Percentiles rank a stretch among this genome's conserved stretches.
phyloP scores from a whole-genome alignment of 768 basidiomycete genomes.

The Cyathus striatus region DNA sequence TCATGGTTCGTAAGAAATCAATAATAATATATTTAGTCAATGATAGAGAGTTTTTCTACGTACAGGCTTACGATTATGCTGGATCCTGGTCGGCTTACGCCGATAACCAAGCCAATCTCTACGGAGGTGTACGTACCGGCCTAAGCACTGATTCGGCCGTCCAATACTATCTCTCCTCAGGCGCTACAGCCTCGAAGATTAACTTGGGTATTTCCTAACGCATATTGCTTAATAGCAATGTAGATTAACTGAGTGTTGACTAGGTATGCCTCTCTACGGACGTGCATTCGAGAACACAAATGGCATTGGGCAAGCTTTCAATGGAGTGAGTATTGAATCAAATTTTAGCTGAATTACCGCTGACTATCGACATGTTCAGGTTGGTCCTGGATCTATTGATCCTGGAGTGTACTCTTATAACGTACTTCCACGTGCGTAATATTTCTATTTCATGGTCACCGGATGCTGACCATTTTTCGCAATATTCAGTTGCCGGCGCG shows the following conservation, averaged over 20 bases:
- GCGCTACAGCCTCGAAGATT: constrained; percentile 63
- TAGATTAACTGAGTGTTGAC: background rate
- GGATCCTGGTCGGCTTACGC: constrained; percentile 70
- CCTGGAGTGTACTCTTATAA: constrained; percentile 78
- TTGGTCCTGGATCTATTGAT: constrained; percentile 68
- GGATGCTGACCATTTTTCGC: background rate
- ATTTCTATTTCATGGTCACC: background rate
- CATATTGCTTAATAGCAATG: background rate
- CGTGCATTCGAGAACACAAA: constrained; percentile 69
- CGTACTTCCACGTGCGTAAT: constrained; percentile 48
- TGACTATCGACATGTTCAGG: constrained; percentile 23
- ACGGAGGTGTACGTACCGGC: constrained; percentile 54
- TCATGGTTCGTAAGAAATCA: constrained; percentile 69
- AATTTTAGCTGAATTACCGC: background rate
- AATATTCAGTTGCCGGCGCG: constrained; percentile 43
- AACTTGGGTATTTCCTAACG: constrained; percentile 54
- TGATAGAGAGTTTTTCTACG: too few species aligned
- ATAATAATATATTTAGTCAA: too few species aligned
- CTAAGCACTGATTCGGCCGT: constrained; percentile 68
- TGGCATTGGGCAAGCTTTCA: constrained; percentile 65
- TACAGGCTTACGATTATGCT: constrained; percentile 69
- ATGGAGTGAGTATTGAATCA: constrained; percentile 51
- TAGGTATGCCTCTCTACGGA: constrained; percentile 78
- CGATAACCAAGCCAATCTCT: constrained; percentile 60
- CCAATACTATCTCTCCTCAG: constrained; percentile 51